Conservation (phyloP, 75 land plant genomes). For the Cunninghamia lanceolata region DNA sequence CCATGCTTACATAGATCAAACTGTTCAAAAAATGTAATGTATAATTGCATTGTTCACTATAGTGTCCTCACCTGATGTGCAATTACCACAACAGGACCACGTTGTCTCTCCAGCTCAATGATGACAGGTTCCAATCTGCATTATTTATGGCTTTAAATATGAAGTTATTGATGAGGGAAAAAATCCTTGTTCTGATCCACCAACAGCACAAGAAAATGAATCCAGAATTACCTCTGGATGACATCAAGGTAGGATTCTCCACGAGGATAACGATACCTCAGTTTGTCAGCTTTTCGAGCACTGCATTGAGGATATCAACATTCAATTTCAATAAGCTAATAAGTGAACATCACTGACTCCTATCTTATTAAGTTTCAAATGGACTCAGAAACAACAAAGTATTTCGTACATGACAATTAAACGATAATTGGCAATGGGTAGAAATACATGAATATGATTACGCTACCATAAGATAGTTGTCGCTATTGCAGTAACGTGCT, state of each 20-base stretch:
- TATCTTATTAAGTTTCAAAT: background rate
- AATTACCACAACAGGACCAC: slow-evolving; percentile 96
- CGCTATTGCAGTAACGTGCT: background rate
- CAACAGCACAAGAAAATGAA: background rate
- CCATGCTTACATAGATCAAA: background rate
- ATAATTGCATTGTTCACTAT: background rate
- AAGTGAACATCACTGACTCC: background rate
- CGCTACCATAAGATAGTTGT: background rate
- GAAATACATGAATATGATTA: background rate
- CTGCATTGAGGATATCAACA: slow-evolving; percentile 30
- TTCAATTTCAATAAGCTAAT: background rate
- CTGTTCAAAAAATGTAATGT: background rate
- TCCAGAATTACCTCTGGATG: slow-evolving; percentile 72
- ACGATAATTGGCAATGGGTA: background rate
- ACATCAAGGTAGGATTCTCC: slow-evolving; percentile 99
- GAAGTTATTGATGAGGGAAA: background rate
- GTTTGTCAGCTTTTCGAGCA: slow-evolving; percentile 88
- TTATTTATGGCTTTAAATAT: background rate
- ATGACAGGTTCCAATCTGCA: slow-evolving; percentile 96
- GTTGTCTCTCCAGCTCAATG: slow-evolving; percentile 94
- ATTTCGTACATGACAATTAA: background rate
- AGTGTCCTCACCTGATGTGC: slow-evolving; percentile 75
- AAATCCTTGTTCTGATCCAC: background rate
- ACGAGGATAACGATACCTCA: slow-evolving; percentile 95
- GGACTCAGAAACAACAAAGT: background rate